phyloP scores from a whole-genome alignment of 2,329 filamentous ascomycete genomes.

The Alternaria sp. region DNA sequence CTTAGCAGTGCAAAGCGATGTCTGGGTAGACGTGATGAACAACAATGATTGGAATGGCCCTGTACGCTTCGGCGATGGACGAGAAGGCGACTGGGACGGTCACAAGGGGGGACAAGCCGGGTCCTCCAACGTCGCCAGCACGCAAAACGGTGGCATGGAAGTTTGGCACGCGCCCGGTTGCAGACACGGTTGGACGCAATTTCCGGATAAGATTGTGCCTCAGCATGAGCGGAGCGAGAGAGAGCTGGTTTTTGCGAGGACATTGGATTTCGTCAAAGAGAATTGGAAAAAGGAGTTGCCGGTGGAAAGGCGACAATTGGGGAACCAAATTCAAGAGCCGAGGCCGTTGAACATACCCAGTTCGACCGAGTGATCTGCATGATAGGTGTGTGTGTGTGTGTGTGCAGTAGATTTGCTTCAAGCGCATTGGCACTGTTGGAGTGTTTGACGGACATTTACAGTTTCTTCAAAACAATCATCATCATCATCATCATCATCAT shows the following conservation, averaged over 20 bases:
- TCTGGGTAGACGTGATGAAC: conserved; percentile 55
- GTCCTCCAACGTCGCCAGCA: conserved; percentile 20
- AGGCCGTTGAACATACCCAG: conserved; percentile 32
- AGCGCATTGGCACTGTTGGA: neutral
- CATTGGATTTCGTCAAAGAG: conserved; percentile 50
- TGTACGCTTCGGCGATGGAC: conserved; percentile 48
- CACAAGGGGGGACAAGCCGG: conserved; percentile 29
- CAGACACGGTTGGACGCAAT: conserved; percentile 56
- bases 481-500: no score
- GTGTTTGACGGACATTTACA: neutral
- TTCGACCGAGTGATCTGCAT: neutral
- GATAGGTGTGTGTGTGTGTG: no score
- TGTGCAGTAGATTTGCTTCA: neutral
- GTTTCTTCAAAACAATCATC: neutral
- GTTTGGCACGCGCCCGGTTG: conserved; percentile 49
- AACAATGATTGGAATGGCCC: conserved; percentile 43
- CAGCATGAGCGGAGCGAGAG: conserved; percentile 52
- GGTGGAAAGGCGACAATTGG: conserved; percentile 18
- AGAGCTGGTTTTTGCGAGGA: conserved; percentile 48
- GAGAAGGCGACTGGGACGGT: conserved; percentile 45
- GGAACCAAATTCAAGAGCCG: conserved; percentile 29
- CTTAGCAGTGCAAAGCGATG: conserved; percentile 54
- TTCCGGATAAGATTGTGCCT: conserved; percentile 51
- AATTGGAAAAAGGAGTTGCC: conserved; percentile 45
- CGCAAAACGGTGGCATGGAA: conserved; percentile 50